Evolutionary conservation across 2,329 filamentous ascomycete genomes (phyloP), one percentile per base, ranked within the genome.

Genomic region (Arthrobotrys conoides): DNA sequence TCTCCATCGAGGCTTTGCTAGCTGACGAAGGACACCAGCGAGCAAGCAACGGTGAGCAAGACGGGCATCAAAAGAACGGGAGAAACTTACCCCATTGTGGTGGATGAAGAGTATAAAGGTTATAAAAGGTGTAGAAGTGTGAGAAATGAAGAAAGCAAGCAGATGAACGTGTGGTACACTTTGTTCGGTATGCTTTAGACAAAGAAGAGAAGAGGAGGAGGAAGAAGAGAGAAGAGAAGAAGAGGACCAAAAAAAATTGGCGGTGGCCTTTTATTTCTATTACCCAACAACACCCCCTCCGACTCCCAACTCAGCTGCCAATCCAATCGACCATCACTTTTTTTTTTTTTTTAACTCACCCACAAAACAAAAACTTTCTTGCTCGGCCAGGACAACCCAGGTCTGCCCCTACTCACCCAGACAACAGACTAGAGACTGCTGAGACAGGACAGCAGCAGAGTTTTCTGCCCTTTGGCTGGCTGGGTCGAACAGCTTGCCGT

Each of bases 11-110:
- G 41, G 27, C 38, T n/a, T 41, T n/a, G 38, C 38, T n/a, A 12
- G 38, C 14, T 41, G 33, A 12, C 33, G 9, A 3, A 8, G 9
- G 8, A 8, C 9, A 36, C 33, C 33, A 41, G 5, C 38, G 10
- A 41, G 38, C 38, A 16, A 44, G 33, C 41, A 53, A 24, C 44
- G 16, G 38, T 38, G 24, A 55, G 41, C 16, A 38, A 66, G 64
- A 68, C 22, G 27, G 33, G 66, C 38, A 22, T 49, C 49, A 6
- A 53, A 63, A 77, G 67, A 49, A 63, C 53, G 55, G 69, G 83
- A 65, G 59, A 51, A 41, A 71, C 83, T 71, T 84, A 84, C 84
- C 83, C 84, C 84, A 85, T 86, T 82, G 82, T 85, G 83, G 82
- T 82, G 83, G 82, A 82, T 78, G 81, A 80, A 33, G 49, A 53